Evolutionary conservation across 371 early-diverging fungal species (phyloP).

Genomic region (Rhizopus sp.): DNA sequence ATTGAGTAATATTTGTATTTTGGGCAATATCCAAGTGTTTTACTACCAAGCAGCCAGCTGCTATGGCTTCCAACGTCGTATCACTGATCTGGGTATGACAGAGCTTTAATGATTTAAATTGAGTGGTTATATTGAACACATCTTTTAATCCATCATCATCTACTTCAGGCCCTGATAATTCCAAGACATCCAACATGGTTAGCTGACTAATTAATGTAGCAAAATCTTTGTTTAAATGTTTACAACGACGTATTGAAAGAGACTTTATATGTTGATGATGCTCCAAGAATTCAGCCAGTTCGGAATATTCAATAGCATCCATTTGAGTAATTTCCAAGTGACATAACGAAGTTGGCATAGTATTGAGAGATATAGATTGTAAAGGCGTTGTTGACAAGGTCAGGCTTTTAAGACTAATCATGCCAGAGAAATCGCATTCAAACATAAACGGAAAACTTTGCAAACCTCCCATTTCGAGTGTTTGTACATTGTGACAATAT

Average conservation of each 20-base stretch:
- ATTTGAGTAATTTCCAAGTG: slow-evolving; percentile 17
- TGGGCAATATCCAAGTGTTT: slow-evolving; percentile 20
- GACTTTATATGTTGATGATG: slow-evolving; percentile 4
- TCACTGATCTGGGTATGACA: slow-evolving; percentile 22
- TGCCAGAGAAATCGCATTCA: slow-evolving; percentile 26
- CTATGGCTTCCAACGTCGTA: slow-evolving; percentile 11
- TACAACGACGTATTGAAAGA: slow-evolving; percentile 15
- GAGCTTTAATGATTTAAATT: slow-evolving; percentile 12
- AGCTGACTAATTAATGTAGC: slow-evolving; percentile 6
- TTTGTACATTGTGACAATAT: slow-evolving; percentile 13
- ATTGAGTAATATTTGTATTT: slow-evolving; percentile 12
- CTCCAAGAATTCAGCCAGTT: slow-evolving; percentile 6
- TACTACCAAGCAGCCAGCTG: slow-evolving; percentile 10
- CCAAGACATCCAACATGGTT: slow-evolving; percentile 9
- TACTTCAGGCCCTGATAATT: slow-evolving; percentile 17
- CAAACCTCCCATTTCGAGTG: slow-evolving; percentile 19
- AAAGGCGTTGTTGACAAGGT: slow-evolving; percentile 17
- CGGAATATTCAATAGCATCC: slow-evolving; percentile 15
- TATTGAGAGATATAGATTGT: slow-evolving; percentile 11
- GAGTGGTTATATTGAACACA: slow-evolving; percentile 10
- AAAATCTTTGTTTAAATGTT: slow-evolving; percentile 11
- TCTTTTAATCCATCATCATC: slow-evolving; percentile 9
- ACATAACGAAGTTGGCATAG: slow-evolving; percentile 9
- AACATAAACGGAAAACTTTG: slow-evolving; percentile 27
- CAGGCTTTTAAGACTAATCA: slow-evolving; percentile 7